Percentiles rank a stretch among this genome's conserved stretches.
Conservation (phyloP, 176 grass and related monocot genomes). For the Ensete ventricosum region DNA sequence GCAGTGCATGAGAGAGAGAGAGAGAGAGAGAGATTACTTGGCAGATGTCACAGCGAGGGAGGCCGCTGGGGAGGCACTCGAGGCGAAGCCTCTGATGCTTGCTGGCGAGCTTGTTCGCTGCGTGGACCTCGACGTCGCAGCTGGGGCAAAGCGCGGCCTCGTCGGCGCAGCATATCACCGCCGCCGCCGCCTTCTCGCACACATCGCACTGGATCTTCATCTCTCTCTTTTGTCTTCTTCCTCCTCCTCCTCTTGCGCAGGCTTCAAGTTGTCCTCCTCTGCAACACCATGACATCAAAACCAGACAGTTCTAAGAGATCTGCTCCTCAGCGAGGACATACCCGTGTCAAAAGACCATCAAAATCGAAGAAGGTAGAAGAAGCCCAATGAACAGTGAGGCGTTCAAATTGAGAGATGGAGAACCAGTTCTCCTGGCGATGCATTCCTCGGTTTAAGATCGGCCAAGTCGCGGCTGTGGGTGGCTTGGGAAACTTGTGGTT, state of each 20-base stretch:
- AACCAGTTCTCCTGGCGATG: not conserved
- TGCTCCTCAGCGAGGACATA: too few species aligned
- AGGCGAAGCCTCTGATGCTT: conserved; percentile 19
- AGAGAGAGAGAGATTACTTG: not conserved
- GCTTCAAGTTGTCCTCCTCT: not conserved
- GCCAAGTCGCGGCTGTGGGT: not conserved
- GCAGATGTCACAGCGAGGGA: conserved; percentile 19
- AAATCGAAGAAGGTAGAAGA: too few species aligned
- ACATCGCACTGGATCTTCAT: conserved; percentile 21
- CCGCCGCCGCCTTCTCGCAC: conserved; percentile 13
- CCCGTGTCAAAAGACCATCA: too few species aligned
- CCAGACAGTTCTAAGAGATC: too few species aligned
- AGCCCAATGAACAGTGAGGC: not conserved
- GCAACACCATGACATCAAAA: not conserved
- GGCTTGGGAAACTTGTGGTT: not conserved
- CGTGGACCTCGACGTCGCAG: conserved; percentile 15
- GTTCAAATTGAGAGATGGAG: not conserved
- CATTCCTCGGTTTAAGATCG: not conserved
- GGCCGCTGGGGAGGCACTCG: conserved; percentile 8
- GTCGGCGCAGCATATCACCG: conserved; percentile 16
- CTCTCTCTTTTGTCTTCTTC: not conserved
- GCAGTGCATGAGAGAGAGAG: not conserved
- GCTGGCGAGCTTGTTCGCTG: conserved; percentile 18
- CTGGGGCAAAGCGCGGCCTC: conserved; percentile 1
- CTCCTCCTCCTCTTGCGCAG: not conserved